Evolutionary conservation across 2,329 filamentous ascomycete genomes (phyloP), one percentile per base, ranked within the genome.

Genomic region (Fusarium torulosum): DNA sequence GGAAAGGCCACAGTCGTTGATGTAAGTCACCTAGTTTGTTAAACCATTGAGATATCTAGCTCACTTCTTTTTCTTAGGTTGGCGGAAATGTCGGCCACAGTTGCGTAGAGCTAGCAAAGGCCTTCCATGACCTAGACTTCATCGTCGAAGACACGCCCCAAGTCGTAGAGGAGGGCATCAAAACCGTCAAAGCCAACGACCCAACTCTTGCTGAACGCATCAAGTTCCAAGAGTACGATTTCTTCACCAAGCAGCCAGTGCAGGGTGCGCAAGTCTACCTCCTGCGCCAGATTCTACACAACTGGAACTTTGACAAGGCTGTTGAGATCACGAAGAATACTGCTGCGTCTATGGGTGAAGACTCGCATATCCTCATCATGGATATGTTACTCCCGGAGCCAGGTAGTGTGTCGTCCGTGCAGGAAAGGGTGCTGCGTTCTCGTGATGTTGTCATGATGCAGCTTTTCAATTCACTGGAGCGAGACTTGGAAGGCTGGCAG

Each of bases 301-400:
- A 55, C 23, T 55, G 44, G 52, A 35, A 55, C 9, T 55, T 55
- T 20, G 52, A 55, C 20, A 55, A 55, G 8, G 38, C 52, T 4
- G 52, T 55, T 6, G 49, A 55, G 1, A 55, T 55, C 13, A 25
- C 40, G 8, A 50, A 50, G 13, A 50, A 55, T 7, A 55, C 43
- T 1, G 52, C 49, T 4, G 52, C 29, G 17, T 38, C 52, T 1
- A 55, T 55, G 52, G n/a, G 33, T 6, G 15, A 20, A 2, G 47
- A 41, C 6, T 55, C 52, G 2, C 52, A 55, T 10, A 35, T 55
- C 0, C 7, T 50, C 10, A 55, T 55, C 10, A 50, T 50, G 43
- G 43, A 55, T 6, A 37, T 55, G 31, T 35, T 55, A 1, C 33
- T 55, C 0, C 44, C 52, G 17, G 44, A 55, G 19, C 52, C 52